Evolutionary conservation across 495 filamentous ascomycete genomes (phyloP).

Genomic region (Penicilliopsis zonata): DNA sequence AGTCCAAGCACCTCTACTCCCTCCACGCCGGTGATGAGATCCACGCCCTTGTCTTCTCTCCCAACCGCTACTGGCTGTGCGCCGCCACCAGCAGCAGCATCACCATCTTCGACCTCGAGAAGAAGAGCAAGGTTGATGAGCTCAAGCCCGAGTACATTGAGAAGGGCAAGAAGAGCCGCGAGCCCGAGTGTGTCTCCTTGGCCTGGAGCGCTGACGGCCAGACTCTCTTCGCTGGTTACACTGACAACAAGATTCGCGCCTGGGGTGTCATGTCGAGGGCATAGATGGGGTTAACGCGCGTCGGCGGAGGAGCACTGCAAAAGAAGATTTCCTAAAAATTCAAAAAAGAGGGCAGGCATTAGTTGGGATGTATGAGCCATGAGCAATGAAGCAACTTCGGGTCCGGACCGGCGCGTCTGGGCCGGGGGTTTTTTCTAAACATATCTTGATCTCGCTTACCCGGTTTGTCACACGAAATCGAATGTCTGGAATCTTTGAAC

Average conservation of each 20-base stretch:
- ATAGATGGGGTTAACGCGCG: slow-evolving; percentile 24
- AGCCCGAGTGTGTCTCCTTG: slow-evolving; percentile 94
- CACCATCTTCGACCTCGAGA: slow-evolving; percentile 99
- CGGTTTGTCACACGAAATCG: slow-evolving; percentile 21
- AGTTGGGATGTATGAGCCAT: slow-evolving; percentile 40
- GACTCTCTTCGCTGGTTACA: slow-evolving; percentile 99
- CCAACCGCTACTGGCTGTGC: slow-evolving; percentile 99
- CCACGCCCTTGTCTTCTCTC: slow-evolving; percentile 99
- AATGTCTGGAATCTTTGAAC: slow-evolving; percentile 26
- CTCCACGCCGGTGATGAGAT: slow-evolving; percentile 99
- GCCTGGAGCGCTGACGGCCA: slow-evolving; percentile 97
- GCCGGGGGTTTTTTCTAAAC: slow-evolving; percentile 20
- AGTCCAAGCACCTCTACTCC: slow-evolving; percentile 99
- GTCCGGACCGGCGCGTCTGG: slow-evolving; percentile 3
- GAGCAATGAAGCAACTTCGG: slow-evolving; percentile 27
- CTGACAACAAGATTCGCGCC: slow-evolving; percentile 97
- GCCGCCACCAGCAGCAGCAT: slow-evolving; percentile 92
- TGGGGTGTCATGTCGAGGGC: slow-evolving; percentile 89
- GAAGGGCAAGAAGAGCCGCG: slow-evolving; percentile 96
- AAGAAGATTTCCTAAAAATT: neutral
- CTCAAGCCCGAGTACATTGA: slow-evolving; percentile 96
- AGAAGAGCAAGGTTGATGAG: slow-evolving; percentile 99
- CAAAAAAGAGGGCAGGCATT: slow-evolving; percentile 16
- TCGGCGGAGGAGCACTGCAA: slow-evolving; percentile 9
- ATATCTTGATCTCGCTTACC: slow-evolving; percentile 30